Conservation (phyloP, 2,329 filamentous ascomycete species). For the Pestalotiopsis sp. region DNA sequence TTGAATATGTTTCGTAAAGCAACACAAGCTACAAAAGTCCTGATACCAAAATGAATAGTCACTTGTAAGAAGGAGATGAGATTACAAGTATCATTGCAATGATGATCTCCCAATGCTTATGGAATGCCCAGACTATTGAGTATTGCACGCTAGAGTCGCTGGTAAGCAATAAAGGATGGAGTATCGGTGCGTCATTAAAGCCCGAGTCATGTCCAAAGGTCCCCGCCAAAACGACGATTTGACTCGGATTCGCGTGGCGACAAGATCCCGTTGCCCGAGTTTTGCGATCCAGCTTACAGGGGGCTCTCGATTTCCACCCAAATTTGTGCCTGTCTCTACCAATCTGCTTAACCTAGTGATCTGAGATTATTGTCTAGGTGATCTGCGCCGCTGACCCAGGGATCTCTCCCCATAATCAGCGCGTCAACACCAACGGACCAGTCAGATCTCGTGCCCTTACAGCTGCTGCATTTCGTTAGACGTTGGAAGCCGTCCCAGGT, state of each 20-base stretch:
- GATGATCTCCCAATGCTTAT: background rate
- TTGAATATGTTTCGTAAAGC: background rate
- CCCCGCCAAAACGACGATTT: background rate
- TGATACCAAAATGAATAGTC: background rate
- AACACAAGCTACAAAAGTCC: background rate
- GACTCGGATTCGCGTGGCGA: background rate
- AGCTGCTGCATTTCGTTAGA: background rate
- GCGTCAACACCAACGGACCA: background rate
- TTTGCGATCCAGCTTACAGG: background rate
- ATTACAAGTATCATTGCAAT: background rate
- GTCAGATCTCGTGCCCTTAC: background rate
- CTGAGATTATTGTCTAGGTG: background rate
- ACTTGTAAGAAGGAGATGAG: background rate
- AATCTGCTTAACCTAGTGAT: background rate
- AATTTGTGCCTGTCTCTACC: background rate
- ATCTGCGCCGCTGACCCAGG: background rate
- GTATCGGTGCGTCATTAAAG: background rate
- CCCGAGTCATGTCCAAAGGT: background rate
- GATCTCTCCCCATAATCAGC: background rate
- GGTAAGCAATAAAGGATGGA: background rate
- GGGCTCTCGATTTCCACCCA: background rate
- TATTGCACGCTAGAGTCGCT: too few species aligned
- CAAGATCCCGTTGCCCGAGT: background rate
- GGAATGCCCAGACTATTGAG: too few species aligned
- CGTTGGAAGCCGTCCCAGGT: background rate